A percentile compares a stretch with the other conserved stretches of the same genome.
phyloP scores from a whole-genome alignment of 1,284 basidiomycete species.

The Pseudozyma thailandica region DNA sequence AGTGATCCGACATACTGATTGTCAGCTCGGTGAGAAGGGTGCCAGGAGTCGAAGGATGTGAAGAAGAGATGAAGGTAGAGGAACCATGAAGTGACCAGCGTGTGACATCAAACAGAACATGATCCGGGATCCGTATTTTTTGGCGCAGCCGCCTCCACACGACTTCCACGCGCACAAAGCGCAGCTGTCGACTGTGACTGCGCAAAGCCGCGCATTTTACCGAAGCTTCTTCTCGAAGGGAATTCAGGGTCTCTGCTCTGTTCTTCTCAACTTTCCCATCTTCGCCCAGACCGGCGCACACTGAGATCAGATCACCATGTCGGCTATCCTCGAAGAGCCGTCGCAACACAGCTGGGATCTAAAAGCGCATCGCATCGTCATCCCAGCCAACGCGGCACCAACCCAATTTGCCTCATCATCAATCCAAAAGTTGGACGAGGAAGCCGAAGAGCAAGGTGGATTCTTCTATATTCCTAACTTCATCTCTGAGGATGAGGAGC shows the following conservation, averaged over 20 bases:
- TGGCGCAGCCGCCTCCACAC: neutral
- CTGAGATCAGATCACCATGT: slow-evolving; percentile 23
- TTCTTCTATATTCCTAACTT: slow-evolving; percentile 77
- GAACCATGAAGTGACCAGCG: neutral
- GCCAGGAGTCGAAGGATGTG: neutral
- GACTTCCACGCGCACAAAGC: neutral
- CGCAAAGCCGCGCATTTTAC: slow-evolving; percentile 6
- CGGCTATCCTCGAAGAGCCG: slow-evolving; percentile 27
- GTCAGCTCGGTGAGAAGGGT: neutral
- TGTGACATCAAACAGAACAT: too few relatives aligned
- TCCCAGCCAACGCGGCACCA: slow-evolving; percentile 31
- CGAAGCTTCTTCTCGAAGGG: slow-evolving; percentile 1
- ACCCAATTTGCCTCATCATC: slow-evolving; percentile 25
- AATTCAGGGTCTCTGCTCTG: neutral
- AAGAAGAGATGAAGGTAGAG: neutral
- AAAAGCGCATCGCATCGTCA: slow-evolving; percentile 22
- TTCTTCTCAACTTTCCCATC: neutral
- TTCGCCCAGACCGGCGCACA: neutral
- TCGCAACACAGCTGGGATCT: slow-evolving; percentile 25
- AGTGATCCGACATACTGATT: slow-evolving; percentile 14
- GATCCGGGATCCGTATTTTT: slow-evolving; percentile 6
- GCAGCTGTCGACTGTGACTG: neutral
- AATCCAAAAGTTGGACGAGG: neutral
- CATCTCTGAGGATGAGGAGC: slow-evolving; percentile 81
- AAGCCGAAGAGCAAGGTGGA: slow-evolving; percentile 24